Conservation (phyloP, 2,329 filamentous ascomycete genomes). For the Penicillium sp. region DNA sequence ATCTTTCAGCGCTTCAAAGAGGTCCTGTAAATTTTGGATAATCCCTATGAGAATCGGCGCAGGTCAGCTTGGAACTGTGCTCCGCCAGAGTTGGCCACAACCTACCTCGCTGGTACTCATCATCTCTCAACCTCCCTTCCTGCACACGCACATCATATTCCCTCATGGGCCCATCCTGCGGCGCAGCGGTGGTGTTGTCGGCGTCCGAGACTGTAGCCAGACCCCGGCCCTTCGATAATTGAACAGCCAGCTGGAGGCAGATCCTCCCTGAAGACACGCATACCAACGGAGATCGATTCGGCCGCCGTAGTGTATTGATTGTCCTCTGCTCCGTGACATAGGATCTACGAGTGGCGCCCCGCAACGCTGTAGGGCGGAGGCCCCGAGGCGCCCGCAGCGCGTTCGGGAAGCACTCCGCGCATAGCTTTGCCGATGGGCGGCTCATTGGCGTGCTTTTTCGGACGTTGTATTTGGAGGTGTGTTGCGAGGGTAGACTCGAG, state of each 20-base stretch:
- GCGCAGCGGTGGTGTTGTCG: conserved; percentile 8
- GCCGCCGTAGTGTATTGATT: conserved; percentile 1
- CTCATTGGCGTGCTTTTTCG: conserved; percentile 25
- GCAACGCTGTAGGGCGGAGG: conserved; percentile 17
- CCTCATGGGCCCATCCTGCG: conserved; percentile 66
- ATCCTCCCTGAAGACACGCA: not conserved
- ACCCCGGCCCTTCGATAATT: conserved; percentile 17
- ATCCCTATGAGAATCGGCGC: conserved; percentile 59
- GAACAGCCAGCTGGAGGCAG: conserved; percentile 22
- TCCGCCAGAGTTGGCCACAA: not conserved
- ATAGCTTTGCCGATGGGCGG: conserved; percentile 32
- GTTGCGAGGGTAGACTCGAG: not conserved
- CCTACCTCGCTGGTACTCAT: conserved; percentile 83
- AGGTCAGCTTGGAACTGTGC: not conserved
- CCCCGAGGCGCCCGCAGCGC: conserved; percentile 26
- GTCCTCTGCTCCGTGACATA: conserved; percentile 22
- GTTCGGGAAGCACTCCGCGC: conserved; percentile 30
- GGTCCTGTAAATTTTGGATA: conserved; percentile 81
- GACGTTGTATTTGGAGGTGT: conserved; percentile 2
- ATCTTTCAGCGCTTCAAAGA: conserved; percentile 75
- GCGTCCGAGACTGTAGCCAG: conserved; percentile 21
- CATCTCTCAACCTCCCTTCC: conserved; percentile 72
- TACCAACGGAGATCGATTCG: not conserved
- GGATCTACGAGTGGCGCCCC: conserved; percentile 18
- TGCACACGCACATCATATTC: conserved; percentile 86